Conservation (phyloP, 2,329 filamentous ascomycete species). For the Pseudocercospora fijiensis region DNA sequence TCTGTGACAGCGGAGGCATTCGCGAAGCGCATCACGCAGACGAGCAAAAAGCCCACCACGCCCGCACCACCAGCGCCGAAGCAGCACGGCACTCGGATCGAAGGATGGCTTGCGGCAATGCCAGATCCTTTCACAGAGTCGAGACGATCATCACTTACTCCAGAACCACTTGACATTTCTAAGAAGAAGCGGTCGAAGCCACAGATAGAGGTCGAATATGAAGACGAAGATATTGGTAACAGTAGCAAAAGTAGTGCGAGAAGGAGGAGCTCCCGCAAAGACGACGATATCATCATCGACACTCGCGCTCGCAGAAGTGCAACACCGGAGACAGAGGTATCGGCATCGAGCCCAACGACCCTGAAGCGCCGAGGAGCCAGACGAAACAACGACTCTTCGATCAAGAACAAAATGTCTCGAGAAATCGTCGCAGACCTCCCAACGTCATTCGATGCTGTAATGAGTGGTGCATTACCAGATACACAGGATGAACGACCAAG, state of each 20-base stretch:
- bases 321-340: conserved; percentile 10
- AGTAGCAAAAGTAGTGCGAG: conserved; percentile 25
- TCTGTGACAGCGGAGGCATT: conserved; percentile 27
- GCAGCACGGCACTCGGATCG: conserved; percentile 54
- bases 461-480: conserved; percentile 24
- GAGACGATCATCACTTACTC: conserved; percentile 35
- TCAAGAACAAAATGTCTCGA: conserved; percentile 37
- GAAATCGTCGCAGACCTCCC: conserved; percentile 14
- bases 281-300: conserved; percentile 20
- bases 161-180: conserved; percentile 32
- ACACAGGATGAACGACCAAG: conserved; percentile 15
- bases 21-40: conserved; percentile 28
- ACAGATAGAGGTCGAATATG: conserved; percentile 12
- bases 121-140: conserved; percentile 42
- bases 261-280: conserved; percentile 25
- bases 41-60: conserved; percentile 20
- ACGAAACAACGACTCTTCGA: conserved; percentile 44
- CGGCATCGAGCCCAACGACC: conserved; percentile 27
- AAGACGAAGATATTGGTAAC: conserved; percentile 17
- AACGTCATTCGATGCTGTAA: conserved; percentile 14
- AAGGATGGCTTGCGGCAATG: conserved; percentile 58
- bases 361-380: conserved; percentile 40
- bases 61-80: conserved; percentile 38
- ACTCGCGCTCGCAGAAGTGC: conserved; percentile 10
- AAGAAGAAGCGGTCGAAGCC: conserved; percentile 26